These are phyloP conservation scores for Neobulgaria alba DNA, from an alignment of 2,329 filamentous ascomycete genomes.

Conservation along the genomic window DNA sequence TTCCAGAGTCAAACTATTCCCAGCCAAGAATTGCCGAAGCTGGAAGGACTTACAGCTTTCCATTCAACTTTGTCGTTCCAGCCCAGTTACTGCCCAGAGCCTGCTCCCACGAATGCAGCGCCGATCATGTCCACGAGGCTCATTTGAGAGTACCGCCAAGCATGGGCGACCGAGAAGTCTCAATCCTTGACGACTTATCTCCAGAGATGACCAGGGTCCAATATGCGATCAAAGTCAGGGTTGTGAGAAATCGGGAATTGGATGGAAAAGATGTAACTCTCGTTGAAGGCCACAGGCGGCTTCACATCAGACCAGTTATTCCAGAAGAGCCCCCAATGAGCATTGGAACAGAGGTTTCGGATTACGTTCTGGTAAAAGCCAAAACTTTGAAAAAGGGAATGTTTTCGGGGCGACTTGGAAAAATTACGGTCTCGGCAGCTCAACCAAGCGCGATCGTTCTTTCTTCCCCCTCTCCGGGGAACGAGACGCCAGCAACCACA, in stretches of 20 bases:
- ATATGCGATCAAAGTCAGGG: constrained; percentile 24
- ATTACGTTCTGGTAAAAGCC: constrained; percentile 22
- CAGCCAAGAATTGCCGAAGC: constrained; percentile 24
- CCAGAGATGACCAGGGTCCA: constrained; percentile 26
- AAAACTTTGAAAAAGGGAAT: constrained; percentile 27
- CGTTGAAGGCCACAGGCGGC: constrained; percentile 17
- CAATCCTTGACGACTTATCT: constrained; percentile 21
- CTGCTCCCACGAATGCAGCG: constrained; percentile 19
- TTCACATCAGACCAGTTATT: constrained; percentile 24
- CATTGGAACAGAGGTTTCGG: constrained; percentile 12
- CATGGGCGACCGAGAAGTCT: constrained; percentile 21
- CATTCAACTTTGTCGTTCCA: constrained; percentile 29
- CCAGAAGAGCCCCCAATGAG: constrained; percentile 26
- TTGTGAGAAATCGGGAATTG: constrained; percentile 19
- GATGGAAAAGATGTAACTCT: constrained; percentile 19
- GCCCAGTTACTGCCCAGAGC: constrained; percentile 25
- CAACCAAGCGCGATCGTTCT: constrained; percentile 26
- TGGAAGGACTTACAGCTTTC: constrained; percentile 24
- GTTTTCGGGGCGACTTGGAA: constrained; percentile 28
- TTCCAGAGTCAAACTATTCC: constrained; percentile 23
- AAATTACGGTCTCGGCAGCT: constrained; percentile 24
- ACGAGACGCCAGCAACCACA: constrained; percentile 14
- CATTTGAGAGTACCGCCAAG: constrained; percentile 27
- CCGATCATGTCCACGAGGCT: constrained; percentile 24
- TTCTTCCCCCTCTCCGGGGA: constrained; percentile 14